These are phyloP conservation scores for Cryoendolithus antarcticus DNA, from an alignment of 2,329 filamentous ascomycete genomes.

Conservation along the genomic window DNA sequence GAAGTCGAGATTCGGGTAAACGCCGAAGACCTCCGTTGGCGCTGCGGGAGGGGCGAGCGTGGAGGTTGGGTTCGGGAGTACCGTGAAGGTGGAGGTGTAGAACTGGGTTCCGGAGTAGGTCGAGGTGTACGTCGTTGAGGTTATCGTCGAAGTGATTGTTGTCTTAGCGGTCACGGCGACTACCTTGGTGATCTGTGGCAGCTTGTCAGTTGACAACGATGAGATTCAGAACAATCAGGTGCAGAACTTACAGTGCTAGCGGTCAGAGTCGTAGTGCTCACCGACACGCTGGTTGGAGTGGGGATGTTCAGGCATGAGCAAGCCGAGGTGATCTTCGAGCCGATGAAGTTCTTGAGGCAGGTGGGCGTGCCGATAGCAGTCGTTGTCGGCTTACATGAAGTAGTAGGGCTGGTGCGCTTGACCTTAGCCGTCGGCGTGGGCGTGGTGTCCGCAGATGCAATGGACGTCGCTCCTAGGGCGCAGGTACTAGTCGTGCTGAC, in stretches of 20 bases:
- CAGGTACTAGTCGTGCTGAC: slow-evolving; percentile 1
- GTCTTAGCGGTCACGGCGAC: slow-evolving; percentile 1
- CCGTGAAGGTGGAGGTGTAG: slow-evolving; percentile 5
- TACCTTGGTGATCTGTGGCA: slow-evolving; percentile 2
- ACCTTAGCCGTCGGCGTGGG: background rate
- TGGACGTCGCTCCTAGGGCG: slow-evolving; percentile 1
- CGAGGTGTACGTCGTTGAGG: background rate
- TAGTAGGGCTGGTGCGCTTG: slow-evolving; percentile 1
- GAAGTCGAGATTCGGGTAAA: slow-evolving; percentile 3
- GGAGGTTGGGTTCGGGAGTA: slow-evolving; percentile 1
- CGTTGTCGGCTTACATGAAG: background rate
- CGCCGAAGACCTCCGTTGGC: slow-evolving; percentile 1
- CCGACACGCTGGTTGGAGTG: slow-evolving; percentile 1
- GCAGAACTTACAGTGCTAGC: slow-evolving; percentile 1
- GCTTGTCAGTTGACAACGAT: background rate
- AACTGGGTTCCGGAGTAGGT: slow-evolving; percentile 3
- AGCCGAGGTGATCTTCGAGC: slow-evolving; percentile 1
- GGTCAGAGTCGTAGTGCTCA: slow-evolving; percentile 1
- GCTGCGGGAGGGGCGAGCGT: background rate
- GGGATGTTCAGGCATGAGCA: slow-evolving; percentile 7
- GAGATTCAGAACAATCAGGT: background rate
- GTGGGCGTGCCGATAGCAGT: slow-evolving; percentile 3
- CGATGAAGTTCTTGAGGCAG: slow-evolving; percentile 1
- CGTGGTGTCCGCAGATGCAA: background rate
- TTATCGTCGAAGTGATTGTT: slow-evolving; percentile 1